Base-by-base conservation (phyloP, 2,329 filamentous ascomycete species). In the Cordyceps fumosorosea region DNA sequence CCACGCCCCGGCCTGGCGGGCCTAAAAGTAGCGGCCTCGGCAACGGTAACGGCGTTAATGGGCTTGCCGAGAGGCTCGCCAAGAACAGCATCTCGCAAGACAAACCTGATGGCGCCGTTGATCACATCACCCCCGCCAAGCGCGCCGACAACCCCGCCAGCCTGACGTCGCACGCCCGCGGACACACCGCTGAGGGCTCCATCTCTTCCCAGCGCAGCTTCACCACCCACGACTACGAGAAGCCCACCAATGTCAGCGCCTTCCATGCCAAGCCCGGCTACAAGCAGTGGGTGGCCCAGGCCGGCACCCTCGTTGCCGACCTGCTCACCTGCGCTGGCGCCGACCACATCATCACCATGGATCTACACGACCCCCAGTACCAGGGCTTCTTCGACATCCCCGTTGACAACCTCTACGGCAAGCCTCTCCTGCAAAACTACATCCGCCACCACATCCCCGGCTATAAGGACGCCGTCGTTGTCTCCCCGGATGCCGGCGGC, bases 311-410 rank as follows among this genome's bases (percentile, higher is more conserved):
- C 62, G 89, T 99, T 55, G 95, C 95, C 56, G 93, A 98, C 73
- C 85, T 99, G 51, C 81, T 99, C 67, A 97, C 92, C 47, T 97
- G 93, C 76, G 93, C 95, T 66, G 95, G 95, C 66, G 92, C 95
- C 52, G 93, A 99, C 74, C 95, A 98, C 76, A 89, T 96, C 73
- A 97, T 98, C 73, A 97, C 93, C 37, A 96, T 99, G 90, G 95
- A 99, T 72, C 83, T 99, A 58, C 91, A 95, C 73, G 93, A 97
- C 74, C 90, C 91, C 48, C 92, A 99, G 76, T 98, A 98, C 72
- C 95, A 99, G 76, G 95, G 95, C 60, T 99, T 97, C 81, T 98
- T 99, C 72, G 93, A 99, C 72, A 96, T 98, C 63, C 95, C 95
- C 2, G 95, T 99, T 62, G 95, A 99, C 78, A 99, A 99, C 74